Conservation (phyloP, 306 rosid genomes). For the Arachis hypogaea region DNA sequence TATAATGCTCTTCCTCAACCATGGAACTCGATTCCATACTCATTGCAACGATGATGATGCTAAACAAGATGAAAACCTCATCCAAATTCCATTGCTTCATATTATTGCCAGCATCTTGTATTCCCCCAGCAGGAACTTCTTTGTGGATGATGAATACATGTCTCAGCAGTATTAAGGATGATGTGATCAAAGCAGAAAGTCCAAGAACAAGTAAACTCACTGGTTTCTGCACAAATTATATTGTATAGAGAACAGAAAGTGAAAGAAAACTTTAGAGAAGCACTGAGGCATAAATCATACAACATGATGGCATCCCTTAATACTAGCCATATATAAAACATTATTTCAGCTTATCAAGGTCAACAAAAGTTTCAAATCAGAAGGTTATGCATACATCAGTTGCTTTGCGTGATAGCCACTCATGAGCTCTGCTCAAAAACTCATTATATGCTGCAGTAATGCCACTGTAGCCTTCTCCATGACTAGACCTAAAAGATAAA, state of each 20-base stretch:
- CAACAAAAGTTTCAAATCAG: conserved; percentile 32
- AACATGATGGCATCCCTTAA: not conserved
- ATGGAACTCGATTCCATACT: conserved; percentile 94
- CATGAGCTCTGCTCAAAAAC: conserved; percentile 71
- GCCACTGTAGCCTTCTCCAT: conserved; percentile 51
- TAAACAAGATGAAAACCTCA: conserved; percentile 65
- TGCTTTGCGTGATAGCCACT: conserved; percentile 84
- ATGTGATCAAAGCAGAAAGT: conserved; percentile 70
- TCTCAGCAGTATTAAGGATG: conserved; percentile 64
- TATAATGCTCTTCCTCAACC: conserved; percentile 94
- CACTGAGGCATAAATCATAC: conserved; percentile 14
- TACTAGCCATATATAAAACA: conserved; percentile 2
- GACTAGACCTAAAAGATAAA: conserved; percentile 49
- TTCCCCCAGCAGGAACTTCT: conserved; percentile 52
- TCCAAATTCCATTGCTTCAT: conserved; percentile 56
- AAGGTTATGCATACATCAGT: conserved; percentile 76
- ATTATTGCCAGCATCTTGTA: conserved; percentile 43
- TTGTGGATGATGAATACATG: conserved; percentile 55
- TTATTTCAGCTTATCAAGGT: conserved; percentile 22
- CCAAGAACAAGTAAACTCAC: conserved; percentile 71
- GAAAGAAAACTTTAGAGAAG: conserved; percentile 23
- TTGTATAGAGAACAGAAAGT: conserved; percentile 37
- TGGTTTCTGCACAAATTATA: conserved; percentile 68
- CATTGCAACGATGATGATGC: conserved; percentile 55
- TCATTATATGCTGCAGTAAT: conserved; percentile 64